Evolutionary conservation across 768 basidiomycete species (phyloP).

Genomic region (Lentinula guzmanii): DNA sequence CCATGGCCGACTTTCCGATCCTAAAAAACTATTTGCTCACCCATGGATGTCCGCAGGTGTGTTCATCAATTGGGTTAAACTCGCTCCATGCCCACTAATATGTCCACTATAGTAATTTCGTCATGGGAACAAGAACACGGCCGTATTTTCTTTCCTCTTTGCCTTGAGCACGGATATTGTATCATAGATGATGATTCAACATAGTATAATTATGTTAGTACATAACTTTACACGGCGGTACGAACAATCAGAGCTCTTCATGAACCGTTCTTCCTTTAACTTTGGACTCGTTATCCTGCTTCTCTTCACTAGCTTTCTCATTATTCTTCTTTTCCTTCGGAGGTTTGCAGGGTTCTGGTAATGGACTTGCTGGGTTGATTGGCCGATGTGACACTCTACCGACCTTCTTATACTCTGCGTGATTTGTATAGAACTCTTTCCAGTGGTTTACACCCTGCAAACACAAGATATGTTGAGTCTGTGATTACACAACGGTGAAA

Average conservation of each 20-base stretch:
- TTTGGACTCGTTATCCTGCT: not conserved
- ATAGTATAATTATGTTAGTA: not conserved
- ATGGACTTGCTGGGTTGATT: constrained; percentile 68
- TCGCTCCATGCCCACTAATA: not conserved
- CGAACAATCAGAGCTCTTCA: constrained; percentile 25
- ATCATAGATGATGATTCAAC: not conserved
- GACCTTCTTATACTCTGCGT: constrained; percentile 73
- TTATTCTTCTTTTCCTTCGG: constrained; percentile 29
- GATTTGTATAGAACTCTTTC: constrained; percentile 84
- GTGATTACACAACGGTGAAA: not conserved
- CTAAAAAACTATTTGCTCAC: constrained; percentile 74
- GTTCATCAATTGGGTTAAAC: not conserved
- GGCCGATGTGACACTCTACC: constrained; percentile 72
- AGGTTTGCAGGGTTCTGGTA: constrained; percentile 69
- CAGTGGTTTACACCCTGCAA: constrained; percentile 73
- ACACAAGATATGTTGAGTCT: not conserved
- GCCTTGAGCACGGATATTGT: not conserved
- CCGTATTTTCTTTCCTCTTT: not conserved
- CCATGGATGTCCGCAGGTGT: constrained; percentile 48
- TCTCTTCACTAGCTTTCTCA: constrained; percentile 16
- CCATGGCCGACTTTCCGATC: constrained; percentile 80
- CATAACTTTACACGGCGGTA: constrained; percentile 5
- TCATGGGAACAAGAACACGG: not conserved
- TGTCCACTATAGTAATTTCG: not conserved
- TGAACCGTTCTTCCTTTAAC: constrained; percentile 7